phyloP scores from a whole-genome alignment of 257 asterid genomes.

The Solanum chiquidenum region DNA sequence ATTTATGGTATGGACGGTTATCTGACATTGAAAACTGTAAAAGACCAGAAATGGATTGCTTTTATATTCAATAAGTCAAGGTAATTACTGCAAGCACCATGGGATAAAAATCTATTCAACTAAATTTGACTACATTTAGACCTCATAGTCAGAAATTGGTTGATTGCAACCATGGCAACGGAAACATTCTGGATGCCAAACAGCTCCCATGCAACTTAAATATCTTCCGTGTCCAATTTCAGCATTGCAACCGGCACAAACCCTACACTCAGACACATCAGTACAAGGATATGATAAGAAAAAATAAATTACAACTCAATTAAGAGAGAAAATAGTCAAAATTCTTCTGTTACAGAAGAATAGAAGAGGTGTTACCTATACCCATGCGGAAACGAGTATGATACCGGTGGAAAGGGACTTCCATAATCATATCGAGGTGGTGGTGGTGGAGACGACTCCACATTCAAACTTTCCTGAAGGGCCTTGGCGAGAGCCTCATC shows the following conservation, averaged over 20 bases:
- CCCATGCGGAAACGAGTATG: slow-evolving; percentile 44
- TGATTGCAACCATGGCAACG: slow-evolving; percentile 65
- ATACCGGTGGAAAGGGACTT: slow-evolving; percentile 42
- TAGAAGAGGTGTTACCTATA: slow-evolving; percentile 43
- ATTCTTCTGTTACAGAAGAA: neutral
- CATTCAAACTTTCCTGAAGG: slow-evolving; percentile 73
- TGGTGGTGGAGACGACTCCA: slow-evolving; percentile 56
- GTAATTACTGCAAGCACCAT: neutral
- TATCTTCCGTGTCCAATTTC: slow-evolving; percentile 93
- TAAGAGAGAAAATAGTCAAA: neutral
- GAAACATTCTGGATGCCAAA: slow-evolving; percentile 99
- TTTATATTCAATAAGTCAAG: neutral
- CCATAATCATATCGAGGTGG: slow-evolving; percentile 63
- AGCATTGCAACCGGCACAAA: slow-evolving; percentile 83
- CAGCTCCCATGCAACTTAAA: slow-evolving; percentile 87
- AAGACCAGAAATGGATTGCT: neutral
- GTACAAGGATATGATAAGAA: neutral
- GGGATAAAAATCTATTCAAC: neutral
- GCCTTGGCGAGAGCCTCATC: slow-evolving; percentile 93
- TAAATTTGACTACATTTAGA: slow-evolving; percentile 14
- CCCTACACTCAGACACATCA: slow-evolving; percentile 34
- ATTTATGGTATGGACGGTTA: slow-evolving; percentile 78
- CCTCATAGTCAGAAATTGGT: slow-evolving; percentile 96
- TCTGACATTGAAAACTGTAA: slow-evolving; percentile 86
- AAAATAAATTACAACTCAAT: neutral